These are phyloP conservation scores for Lichtheimia ornata DNA, from an alignment of 371 early-diverging fungal species.

Conservation along the genomic window DNA sequence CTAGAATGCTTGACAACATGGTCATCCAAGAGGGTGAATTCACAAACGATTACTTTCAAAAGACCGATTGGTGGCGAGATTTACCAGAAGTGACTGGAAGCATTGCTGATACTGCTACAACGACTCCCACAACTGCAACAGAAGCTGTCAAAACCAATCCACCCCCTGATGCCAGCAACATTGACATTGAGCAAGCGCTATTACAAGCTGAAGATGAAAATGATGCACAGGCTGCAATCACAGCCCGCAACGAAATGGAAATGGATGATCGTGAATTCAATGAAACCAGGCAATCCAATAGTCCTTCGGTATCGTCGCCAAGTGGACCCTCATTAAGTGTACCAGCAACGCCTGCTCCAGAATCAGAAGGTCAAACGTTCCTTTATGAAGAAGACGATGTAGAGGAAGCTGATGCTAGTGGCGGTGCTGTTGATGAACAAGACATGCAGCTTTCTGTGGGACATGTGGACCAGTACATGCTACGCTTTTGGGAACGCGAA, in stretches of 20 bases:
- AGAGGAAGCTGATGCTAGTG: conserved; percentile 13
- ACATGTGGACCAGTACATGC: conserved; percentile 76
- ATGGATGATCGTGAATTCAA: conserved; percentile 67
- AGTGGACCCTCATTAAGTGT: not conserved
- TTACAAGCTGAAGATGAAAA: conserved; percentile 73
- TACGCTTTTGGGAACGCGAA: conserved; percentile 65
- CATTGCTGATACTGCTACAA: conserved; percentile 8
- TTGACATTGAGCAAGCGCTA: conserved; percentile 68
- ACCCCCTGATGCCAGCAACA: conserved; percentile 19
- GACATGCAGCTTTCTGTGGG: conserved; percentile 50
- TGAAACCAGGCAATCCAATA: conserved; percentile 37
- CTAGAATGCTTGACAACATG: conserved; percentile 79
- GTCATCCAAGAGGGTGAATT: conserved; percentile 86
- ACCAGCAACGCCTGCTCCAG: conserved; percentile 7
- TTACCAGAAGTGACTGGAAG: conserved; percentile 54
- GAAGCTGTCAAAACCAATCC: no score
- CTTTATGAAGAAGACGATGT: conserved; percentile 11
- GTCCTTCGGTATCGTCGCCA: conserved; percentile 1
- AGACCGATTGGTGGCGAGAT: conserved; percentile 71
- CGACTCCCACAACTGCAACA: no score
- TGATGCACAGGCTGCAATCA: conserved; percentile 68
- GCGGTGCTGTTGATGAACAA: conserved; percentile 27
- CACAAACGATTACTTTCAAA: conserved; percentile 71
- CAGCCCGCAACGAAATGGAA: conserved; percentile 68
- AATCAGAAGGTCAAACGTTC: not conserved